Base-by-base conservation (phyloP, 495 filamentous ascomycete species). In the Talaromyces adpressus region DNA sequence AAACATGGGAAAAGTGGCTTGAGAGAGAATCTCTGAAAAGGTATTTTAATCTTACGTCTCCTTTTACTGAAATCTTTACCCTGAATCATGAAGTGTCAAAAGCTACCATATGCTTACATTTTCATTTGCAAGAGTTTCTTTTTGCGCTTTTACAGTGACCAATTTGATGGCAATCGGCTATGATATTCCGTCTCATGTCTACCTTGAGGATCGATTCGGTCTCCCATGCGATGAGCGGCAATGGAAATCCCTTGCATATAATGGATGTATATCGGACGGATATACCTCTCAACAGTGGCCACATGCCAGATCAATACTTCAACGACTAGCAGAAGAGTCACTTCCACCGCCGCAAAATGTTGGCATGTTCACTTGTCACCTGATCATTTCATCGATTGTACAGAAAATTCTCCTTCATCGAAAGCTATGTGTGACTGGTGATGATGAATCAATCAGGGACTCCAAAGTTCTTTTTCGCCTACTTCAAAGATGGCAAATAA, bases 401-500 rank as follows among this genome's bases (percentile, higher is more conserved):
- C 54, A 57, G 27, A 27, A 57, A 18, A 57, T 57, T 4, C 34
- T 57, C 2, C 54, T 29, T 11, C 30, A n/a, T 20, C 51, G 51
- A 2, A 54, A 54, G 22, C 22, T 14, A 14, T 57, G 54, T 29
- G 11, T n/a, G 22, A 22, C 9, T 27, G 27, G 30, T 1, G 12
- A 32, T 11, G 20, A 3, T 14, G 27, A 11, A 1, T 29, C 30
- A 11, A 27, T 20, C 4, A 27, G 25, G 8, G 8, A 29, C 30
- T 11, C 2, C 27, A 18, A 32, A 29, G 22, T 29, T 18, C n/a
- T 12, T 27, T 57, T 57, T 57, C 27, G 54, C 54, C 7, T 57
- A 32, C 63, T 77, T 4, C 61, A 68, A 9, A 41, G 61, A 8
- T 79, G 74, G 76, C 72, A 73, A 39, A 36, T 34, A 0, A 64